These are phyloP conservation scores for Tuber microsphaerosporum DNA, from an alignment of 495 filamentous ascomycete species.

Conservation along the genomic window DNA sequence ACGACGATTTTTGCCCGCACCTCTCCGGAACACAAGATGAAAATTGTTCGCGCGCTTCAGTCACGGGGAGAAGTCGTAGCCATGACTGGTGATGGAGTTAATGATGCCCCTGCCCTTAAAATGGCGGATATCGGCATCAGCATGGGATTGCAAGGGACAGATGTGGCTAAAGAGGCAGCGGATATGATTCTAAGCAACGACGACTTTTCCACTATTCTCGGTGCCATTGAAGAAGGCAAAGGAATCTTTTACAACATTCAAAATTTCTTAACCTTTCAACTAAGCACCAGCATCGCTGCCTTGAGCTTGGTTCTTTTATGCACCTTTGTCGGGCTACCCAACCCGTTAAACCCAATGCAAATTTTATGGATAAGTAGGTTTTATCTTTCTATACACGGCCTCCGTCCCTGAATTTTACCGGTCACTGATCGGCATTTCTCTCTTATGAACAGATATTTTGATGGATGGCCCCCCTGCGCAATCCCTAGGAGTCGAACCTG, in stretches of 20 bases:
- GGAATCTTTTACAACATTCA: constrained; percentile 99
- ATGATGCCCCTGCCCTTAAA: constrained; percentile 93
- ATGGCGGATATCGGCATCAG: constrained; percentile 97
- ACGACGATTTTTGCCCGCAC: constrained; percentile 94
- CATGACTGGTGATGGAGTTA: constrained; percentile 98
- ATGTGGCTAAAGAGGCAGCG: constrained; percentile 98
- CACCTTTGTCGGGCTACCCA: constrained; percentile 84
- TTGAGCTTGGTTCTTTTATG: constrained; percentile 84
- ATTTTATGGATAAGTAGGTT: constrained; percentile 97
- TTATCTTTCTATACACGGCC: constrained; percentile 3
- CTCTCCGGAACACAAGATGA: constrained; percentile 94
- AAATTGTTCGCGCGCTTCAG: constrained; percentile 87
- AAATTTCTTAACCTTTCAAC: constrained; percentile 97
- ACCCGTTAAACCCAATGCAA: constrained; percentile 96
- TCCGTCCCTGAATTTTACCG: neutral
- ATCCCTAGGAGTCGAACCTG: constrained; percentile 90
- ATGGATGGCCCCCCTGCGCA: constrained; percentile 98
- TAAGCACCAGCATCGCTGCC: constrained; percentile 92
- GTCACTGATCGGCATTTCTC: constrained; percentile 1
- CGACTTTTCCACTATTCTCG: constrained; percentile 93
- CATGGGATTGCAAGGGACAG: constrained; percentile 91
- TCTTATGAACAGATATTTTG: constrained; percentile 67
- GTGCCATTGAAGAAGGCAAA: constrained; percentile 96
- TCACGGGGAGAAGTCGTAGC: constrained; percentile 92
- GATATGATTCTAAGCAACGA: constrained; percentile 99